phyloP scores from a whole-genome alignment of 495 filamentous ascomycete species.

The Lasiosphaeris hirsuta region DNA sequence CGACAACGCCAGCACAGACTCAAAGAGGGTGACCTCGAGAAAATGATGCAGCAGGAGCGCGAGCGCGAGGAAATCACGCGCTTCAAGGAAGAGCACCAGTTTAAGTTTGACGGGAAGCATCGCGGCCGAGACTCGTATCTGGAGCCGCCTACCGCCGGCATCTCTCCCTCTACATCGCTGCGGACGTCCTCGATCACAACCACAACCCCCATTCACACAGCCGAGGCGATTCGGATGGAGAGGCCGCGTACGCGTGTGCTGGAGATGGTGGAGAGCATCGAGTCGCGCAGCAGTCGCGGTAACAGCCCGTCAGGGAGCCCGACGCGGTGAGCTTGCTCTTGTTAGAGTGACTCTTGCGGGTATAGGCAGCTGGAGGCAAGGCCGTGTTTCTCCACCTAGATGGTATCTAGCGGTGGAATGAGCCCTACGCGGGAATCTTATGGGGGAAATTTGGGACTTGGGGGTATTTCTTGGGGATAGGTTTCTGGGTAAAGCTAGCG shows the following conservation, averaged over 20 bases:
- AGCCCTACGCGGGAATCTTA: not conserved
- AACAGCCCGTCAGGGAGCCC: slow-evolving; percentile 31
- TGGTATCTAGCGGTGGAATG: too few species aligned
- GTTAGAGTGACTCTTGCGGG: not conserved
- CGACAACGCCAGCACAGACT: too few species aligned
- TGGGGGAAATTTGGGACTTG: not conserved
- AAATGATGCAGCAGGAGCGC: too few species aligned
- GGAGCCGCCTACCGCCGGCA: not conserved
- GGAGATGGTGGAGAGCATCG: slow-evolving; percentile 47
- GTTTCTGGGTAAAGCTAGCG: too few species aligned
- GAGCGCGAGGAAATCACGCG: not conserved
- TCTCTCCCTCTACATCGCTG: slow-evolving; percentile 21
- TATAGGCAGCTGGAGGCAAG: not conserved
- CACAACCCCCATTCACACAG: slow-evolving; percentile 23
- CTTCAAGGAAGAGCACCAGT: too few species aligned
- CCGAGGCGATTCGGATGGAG: slow-evolving; percentile 34
- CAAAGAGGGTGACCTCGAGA: too few species aligned
- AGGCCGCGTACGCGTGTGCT: slow-evolving; percentile 39
- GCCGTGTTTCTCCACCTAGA: not conserved
- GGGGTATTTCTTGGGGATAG: not conserved
- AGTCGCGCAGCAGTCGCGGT: slow-evolving; percentile 34
- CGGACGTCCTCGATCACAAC: slow-evolving; percentile 15
- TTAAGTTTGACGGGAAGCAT: too few species aligned
- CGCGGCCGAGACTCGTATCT: too few species aligned
- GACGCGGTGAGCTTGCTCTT: not conserved